These are phyloP conservation scores for Ogataea ganodermae DNA, from an alignment of 805 yeast species.

Conservation along the genomic window DNA sequence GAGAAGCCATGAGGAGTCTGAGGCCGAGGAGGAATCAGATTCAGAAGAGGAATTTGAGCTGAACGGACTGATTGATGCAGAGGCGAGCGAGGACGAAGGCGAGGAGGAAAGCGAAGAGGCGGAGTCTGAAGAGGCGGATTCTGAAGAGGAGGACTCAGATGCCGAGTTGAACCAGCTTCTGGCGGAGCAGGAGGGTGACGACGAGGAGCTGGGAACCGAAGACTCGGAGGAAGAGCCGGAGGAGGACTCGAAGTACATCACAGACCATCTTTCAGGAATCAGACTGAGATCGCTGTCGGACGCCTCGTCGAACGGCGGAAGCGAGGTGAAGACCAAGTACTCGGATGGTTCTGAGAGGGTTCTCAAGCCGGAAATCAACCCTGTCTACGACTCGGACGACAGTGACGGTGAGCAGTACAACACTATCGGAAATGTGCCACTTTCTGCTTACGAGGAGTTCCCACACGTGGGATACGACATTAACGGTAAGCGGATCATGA, in stretches of 20 bases:
- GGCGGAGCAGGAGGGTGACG: conserved; percentile 32
- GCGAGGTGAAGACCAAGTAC: conserved; percentile 47
- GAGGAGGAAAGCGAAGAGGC: conserved; percentile 43
- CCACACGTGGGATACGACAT: conserved; percentile 97
- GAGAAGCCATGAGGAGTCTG: conserved; percentile 15
- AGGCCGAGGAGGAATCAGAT: conserved; percentile 22
- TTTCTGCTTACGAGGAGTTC: conserved; percentile 92
- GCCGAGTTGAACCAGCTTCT: conserved; percentile 16
- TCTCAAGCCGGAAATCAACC: conserved; percentile 86
- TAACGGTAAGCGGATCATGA: conserved; percentile 96
- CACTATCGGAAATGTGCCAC: conserved; percentile 91
- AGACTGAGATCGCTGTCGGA: conserved; percentile 53
- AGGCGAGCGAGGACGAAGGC: conserved; percentile 35
- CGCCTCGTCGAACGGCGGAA: conserved; percentile 34
- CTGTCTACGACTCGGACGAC: conserved; percentile 94
- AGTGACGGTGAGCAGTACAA: conserved; percentile 77
- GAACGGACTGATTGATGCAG: conserved; percentile 44
- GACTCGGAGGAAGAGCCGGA: conserved; percentile 47
- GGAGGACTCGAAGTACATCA: conserved; percentile 50
- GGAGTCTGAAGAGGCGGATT: conserved; percentile 41
- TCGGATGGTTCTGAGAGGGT: conserved; percentile 82
- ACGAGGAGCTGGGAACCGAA: conserved; percentile 53
- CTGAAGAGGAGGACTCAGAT: conserved; percentile 34
- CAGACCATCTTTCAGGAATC: conserved; percentile 56
- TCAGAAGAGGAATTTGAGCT: conserved; percentile 29